Base-by-base conservation (phyloP, 139 green algal species). In the Chlamydomonas eustigma region DNA sequence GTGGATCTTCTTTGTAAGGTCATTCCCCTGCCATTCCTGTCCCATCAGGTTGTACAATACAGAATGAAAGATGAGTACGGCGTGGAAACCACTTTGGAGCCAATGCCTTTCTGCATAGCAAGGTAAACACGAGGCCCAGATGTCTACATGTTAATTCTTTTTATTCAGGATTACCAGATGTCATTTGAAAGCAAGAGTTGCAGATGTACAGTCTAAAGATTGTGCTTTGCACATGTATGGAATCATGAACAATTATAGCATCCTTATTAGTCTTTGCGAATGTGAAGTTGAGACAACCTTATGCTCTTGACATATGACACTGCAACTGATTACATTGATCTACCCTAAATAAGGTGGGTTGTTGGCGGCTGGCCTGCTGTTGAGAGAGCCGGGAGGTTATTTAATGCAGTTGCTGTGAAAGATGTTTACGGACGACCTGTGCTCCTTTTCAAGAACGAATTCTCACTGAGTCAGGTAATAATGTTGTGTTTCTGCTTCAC, bases 391-490 rank as follows among this genome's bases (percentile, higher is more conserved):
- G 90, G 90, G 4, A 76, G 88, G 18, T 52, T 95, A 65, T 95
- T 92, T 82, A 94, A 94, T 77, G 87, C 88, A 3, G 64, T 64
- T 3, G 51, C 79, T 0, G 89, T 92, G 12, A 93, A 92, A 76
- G 90, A 94, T 77, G 39, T 79, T 44, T 94, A 84, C 37, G 84
- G 76, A 22, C 70, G 85, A 66, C 90, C 88, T 2, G 90, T 94
- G 76, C 79, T 94, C 74, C 83, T 94, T 37, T 93, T 94, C 80
- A 76, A 80, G 18, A 94, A 94, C 76, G 78, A 90, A 39, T 94
- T 86, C 76, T 88, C 86, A 2, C 78, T 93, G 50, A 71, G 83
- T 18, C 85, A 91, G 82, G 80, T 90, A 31, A 5, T 30, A 58
- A 12, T 64, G 73, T 35, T 1, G 2, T 1, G 1, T 51, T 32